A percentile compares a stretch with the other conserved stretches of the same genome.
Evolutionary conservation across 805 yeast genomes (phyloP).

Genomic region (Candida hispaniensis): DNA sequence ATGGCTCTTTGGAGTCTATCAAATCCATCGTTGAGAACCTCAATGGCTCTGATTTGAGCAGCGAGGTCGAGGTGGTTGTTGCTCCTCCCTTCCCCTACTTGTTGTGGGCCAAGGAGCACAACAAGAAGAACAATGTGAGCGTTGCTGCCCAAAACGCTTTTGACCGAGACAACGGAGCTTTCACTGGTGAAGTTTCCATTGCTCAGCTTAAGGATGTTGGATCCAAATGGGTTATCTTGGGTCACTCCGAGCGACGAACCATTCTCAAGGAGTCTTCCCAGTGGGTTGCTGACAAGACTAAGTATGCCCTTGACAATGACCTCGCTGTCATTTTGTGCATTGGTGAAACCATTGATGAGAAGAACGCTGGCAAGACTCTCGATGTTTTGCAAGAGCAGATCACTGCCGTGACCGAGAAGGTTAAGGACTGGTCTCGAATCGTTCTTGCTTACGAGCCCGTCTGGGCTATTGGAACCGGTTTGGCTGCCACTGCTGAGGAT

Average conservation of each 20-base stretch:
- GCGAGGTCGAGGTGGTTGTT: conserved; percentile 82
- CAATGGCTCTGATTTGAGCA: conserved; percentile 65
- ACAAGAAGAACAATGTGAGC: conserved; percentile 55
- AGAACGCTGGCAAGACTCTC: conserved; percentile 78
- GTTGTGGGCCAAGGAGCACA: conserved; percentile 59
- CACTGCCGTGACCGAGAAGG: conserved; percentile 71
- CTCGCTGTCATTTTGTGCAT: conserved; percentile 88
- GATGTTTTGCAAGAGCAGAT: conserved; percentile 82
- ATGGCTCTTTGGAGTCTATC: conserved; percentile 84
- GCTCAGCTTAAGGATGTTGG: conserved; percentile 82
- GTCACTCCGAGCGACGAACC: conserved; percentile 98
- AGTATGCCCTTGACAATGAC: conserved; percentile 85
- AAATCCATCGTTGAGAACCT: conserved; percentile 72
- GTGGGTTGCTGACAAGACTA: conserved; percentile 85
- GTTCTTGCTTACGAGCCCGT: conserved; percentile 99
- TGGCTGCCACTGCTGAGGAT: conserved; percentile 97
- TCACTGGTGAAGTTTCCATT: conserved; percentile 93
- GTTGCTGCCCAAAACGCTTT: conserved; percentile 89
- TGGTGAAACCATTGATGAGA: conserved; percentile 95
- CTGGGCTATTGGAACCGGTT: conserved; percentile 99
- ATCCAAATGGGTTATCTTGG: conserved; percentile 88
- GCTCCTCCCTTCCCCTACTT: conserved; percentile 95
- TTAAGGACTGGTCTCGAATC: conserved; percentile 80
- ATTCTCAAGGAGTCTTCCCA: conserved; percentile 84
- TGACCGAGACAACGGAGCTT: conserved; percentile 87